Conservation (phyloP, 73 alveolate species). For the Paramecium sexaurelia region DNA sequence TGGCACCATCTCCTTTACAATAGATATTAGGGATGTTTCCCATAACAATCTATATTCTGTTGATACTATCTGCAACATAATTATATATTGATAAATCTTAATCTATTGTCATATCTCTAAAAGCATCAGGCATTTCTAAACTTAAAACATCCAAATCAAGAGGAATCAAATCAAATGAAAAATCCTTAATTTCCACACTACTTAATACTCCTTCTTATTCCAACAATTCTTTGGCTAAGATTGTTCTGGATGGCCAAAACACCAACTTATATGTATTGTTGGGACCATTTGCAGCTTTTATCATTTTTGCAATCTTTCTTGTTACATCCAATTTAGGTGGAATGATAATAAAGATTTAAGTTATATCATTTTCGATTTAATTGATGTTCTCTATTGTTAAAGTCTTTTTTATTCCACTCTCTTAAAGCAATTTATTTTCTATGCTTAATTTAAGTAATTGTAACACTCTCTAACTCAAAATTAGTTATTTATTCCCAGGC, state of each 20-base stretch:
- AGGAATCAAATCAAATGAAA: slow-evolving; percentile 74
- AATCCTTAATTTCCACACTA: slow-evolving; percentile 53
- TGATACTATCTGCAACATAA: slow-evolving; percentile 72
- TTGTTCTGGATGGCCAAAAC: slow-evolving; percentile 64
- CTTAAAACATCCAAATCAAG: slow-evolving; percentile 75
- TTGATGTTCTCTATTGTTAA: background rate
- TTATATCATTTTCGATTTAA: background rate
- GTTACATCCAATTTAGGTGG: slow-evolving; percentile 35
- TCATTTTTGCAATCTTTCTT: background rate
- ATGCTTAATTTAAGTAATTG: slow-evolving; percentile 27
- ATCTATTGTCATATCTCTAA: slow-evolving; percentile 72
- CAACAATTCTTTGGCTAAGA: slow-evolving; percentile 50
- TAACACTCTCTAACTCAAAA: background rate
- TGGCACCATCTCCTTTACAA: slow-evolving; percentile 72
- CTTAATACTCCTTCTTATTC: slow-evolving; percentile 57
- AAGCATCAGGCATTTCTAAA: slow-evolving; percentile 69
- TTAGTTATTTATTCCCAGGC: slow-evolving; percentile 32
- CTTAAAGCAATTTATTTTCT: background rate
- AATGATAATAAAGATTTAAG: slow-evolving; percentile 16
- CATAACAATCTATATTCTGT: slow-evolving; percentile 62
- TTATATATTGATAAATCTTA: slow-evolving; percentile 68
- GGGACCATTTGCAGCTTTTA: slow-evolving; percentile 20
- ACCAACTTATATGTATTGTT: background rate
- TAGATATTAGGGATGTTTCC: slow-evolving; percentile 72
- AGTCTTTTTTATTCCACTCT: background rate